Evolutionary conservation across 2,329 filamentous ascomycete genomes (phyloP).

Genomic region (Claviceps arundinis): DNA sequence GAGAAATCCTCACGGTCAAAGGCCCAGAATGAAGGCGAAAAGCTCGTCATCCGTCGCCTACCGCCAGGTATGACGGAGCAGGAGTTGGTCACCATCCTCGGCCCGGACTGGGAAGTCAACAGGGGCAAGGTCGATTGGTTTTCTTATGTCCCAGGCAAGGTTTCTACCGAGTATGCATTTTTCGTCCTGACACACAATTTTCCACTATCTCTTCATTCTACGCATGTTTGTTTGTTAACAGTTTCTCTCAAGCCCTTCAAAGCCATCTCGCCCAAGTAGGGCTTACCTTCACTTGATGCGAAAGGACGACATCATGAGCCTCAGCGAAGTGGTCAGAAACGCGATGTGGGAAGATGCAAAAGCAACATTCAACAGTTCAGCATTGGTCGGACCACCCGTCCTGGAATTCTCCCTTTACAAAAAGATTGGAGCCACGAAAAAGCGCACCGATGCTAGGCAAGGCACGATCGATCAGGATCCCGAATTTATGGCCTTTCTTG

Average conservation of each 20-base stretch:
- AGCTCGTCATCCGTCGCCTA: conserved; percentile 72
- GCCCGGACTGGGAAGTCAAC: conserved; percentile 70
- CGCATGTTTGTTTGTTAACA: conserved; percentile 7
- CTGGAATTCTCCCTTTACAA: conserved; percentile 77
- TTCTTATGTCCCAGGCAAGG: conserved; percentile 51
- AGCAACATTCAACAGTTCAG: conserved; percentile 56
- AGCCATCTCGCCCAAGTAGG: conserved; percentile 67
- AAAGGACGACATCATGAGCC: conserved; percentile 48
- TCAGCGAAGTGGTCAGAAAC: conserved; percentile 58
- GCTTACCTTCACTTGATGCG: conserved; percentile 75
- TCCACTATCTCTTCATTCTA: background rate
- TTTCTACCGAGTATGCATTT: conserved; percentile 63
- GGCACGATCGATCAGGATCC: conserved; percentile 94
- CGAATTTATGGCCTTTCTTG: conserved; percentile 88
- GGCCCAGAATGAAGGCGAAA: conserved; percentile 45
- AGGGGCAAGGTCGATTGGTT: conserved; percentile 77
- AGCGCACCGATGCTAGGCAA: conserved; percentile 68
- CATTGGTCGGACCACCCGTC: conserved; percentile 63
- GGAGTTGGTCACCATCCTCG: conserved; percentile 62
- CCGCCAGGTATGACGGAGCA: conserved; percentile 71
- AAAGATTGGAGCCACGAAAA: conserved; percentile 62
- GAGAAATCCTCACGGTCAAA: conserved; percentile 18
- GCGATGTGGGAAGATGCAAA: conserved; percentile 70
- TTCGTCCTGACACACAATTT: background rate
- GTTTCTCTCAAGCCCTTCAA: conserved; percentile 49